A percentile compares a stretch with the other conserved stretches of the same genome.
phyloP scores from a whole-genome alignment of 768 basidiomycete genomes.

The Candolleomyces efflorescens region DNA sequence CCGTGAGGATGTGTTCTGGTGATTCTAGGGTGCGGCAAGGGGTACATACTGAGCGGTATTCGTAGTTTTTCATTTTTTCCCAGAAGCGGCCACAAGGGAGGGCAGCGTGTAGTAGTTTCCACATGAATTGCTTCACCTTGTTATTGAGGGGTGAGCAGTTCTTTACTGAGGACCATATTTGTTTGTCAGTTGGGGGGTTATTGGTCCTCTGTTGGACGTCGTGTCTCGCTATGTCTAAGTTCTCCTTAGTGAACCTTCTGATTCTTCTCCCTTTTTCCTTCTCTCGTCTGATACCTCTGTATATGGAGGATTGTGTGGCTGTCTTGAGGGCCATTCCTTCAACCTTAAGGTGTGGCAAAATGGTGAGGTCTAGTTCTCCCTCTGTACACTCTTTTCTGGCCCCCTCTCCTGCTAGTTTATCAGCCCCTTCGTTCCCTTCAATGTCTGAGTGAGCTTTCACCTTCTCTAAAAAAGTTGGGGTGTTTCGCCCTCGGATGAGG shows the following conservation, averaged over 20 bases:
- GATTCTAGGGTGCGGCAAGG: neutral
- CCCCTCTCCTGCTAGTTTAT: conserved; percentile 7
- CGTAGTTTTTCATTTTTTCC: neutral
- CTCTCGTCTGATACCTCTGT: neutral
- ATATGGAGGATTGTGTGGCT: neutral
- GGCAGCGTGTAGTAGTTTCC: conserved; percentile 4
- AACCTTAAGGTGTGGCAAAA: neutral
- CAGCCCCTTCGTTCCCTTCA: conserved; percentile 12
- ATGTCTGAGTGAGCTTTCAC: conserved; percentile 13
- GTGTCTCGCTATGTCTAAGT: neutral
- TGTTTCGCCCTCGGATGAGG: too few relatives aligned
- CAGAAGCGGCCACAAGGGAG: neutral
- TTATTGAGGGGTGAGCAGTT: neutral
- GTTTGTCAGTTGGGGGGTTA: neutral
- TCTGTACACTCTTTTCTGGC: neutral
- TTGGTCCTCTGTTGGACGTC: neutral
- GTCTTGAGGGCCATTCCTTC: neutral
- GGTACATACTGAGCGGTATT: neutral
- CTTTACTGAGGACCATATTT: neutral
- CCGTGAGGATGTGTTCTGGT: neutral
- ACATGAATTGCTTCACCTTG: neutral
- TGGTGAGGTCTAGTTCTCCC: neutral
- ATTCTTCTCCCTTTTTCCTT: neutral
- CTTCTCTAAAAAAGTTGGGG: conserved; percentile 3
- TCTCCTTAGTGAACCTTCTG: neutral